Base-by-base conservation (phyloP, 2,329 filamentous ascomycete species). In the Colletotrichum paranaense region DNA sequence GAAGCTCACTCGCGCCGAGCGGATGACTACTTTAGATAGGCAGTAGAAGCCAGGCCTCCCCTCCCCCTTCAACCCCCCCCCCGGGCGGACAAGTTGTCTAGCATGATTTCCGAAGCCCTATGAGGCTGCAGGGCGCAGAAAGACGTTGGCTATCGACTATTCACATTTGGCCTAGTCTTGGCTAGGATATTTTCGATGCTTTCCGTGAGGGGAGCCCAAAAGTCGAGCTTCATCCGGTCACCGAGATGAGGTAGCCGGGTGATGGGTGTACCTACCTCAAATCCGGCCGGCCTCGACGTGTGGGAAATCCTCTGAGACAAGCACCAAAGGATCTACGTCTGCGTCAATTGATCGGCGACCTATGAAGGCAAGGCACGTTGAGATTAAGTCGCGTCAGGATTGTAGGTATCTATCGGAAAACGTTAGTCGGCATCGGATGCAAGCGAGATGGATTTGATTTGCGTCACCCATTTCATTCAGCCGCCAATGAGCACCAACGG, bases 401-500 rank as follows among this genome's bases (percentile, higher is more conserved):
- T 42, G 5, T 12, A 35, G 11, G 32, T 16, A 19, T 42, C 38
- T 42, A 42, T 42, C 38, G 14, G 12, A 16, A 42, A 42, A 16
- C 38, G 38, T 42, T 16, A 42, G 38, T 42, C 14, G 16, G 38
- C 16, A 42, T 42, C 38, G 38, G 38, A 16, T 16, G 38, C 38
- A 42, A 42, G 30, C 2, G 8, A 57, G 67, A 32, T 28, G n/a
- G 55, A 22, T 46, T 16, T n/a, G 19, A 28, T 35, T 46, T 35
- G 12, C 26, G 26, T 46, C 67, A 11, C 53, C 30, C 2, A 8
- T n/a, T n/a, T 57, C 49, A 28, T 30, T 24, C 55, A 52, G 19
- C 22, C 38, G 42, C 65, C 69, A 72, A 63, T 72, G 38, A 42
- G 58, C 49, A 22, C 22, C 52, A 52, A 32, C 22, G 57, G 16